These are phyloP conservation scores for Gossypium sturtianum DNA, from an alignment of 345 rosid genomes.

Conservation along the genomic window DNA sequence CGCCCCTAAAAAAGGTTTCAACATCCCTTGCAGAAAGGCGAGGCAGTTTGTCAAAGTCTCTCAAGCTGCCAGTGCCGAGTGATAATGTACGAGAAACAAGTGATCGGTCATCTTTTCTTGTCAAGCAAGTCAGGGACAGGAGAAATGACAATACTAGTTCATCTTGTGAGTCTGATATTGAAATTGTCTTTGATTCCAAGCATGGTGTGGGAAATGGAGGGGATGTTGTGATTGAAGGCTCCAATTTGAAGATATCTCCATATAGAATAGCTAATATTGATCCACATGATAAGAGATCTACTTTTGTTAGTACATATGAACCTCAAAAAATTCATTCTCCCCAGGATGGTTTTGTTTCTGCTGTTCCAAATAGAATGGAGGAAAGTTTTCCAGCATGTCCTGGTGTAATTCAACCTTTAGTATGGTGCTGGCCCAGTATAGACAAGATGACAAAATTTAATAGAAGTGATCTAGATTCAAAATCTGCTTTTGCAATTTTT, in stretches of 20 bases:
- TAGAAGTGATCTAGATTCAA: slow-evolving; percentile 45
- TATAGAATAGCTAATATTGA: slow-evolving; percentile 31
- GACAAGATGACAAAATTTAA: slow-evolving; percentile 45
- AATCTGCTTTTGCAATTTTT: slow-evolving; percentile 55
- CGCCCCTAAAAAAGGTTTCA: slow-evolving; percentile 40
- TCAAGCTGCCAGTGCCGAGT: slow-evolving; percentile 59
- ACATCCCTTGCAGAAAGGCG: slow-evolving; percentile 87
- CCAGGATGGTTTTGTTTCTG: slow-evolving; percentile 18
- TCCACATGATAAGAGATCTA: slow-evolving; percentile 24
- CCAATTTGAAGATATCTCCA: slow-evolving; percentile 29
- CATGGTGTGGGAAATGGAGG: slow-evolving; percentile 34
- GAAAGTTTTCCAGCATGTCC: slow-evolving; percentile 21
- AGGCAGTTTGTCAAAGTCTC: slow-evolving; percentile 61
- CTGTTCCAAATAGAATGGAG: slow-evolving; percentile 18
- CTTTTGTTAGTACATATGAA: slow-evolving; percentile 24
- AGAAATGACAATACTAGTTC: slow-evolving; percentile 26
- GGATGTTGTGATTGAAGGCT: slow-evolving; percentile 22
- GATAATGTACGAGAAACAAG: slow-evolving; percentile 37
- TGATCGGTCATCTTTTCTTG: slow-evolving; percentile 17
- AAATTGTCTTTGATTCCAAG: slow-evolving; percentile 47
- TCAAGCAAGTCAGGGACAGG: slow-evolving; percentile 28
- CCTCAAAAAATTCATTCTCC: slow-evolving; percentile 16
- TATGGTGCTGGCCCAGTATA: slow-evolving; percentile 67
- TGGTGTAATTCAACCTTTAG: slow-evolving; percentile 34
- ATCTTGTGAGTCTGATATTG: slow-evolving; percentile 40